Evolutionary conservation across 495 filamentous ascomycete genomes (phyloP), one percentile per base, ranked within the genome.

Genomic region (Pseudevernia furfuracea): DNA sequence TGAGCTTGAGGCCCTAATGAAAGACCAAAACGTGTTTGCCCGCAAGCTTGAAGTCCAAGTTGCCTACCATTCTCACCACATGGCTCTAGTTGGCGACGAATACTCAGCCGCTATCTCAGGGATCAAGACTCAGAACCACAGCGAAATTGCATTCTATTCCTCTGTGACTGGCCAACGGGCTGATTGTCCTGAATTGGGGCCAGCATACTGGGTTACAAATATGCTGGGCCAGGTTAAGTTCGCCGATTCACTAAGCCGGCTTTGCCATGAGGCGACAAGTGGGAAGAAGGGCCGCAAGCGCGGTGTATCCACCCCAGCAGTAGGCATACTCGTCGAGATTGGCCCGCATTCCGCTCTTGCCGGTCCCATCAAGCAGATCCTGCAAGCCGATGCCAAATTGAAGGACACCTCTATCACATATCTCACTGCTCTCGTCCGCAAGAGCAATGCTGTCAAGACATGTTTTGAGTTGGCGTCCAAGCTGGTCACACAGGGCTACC

Each of bases 261-360:
- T 37, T 25, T 28, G 32, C 30, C 17, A 10, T 4, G 25, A 32
- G 17, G 11, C 34, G 49, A 10, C 36, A 41, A 15, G 7, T 55
- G 44, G 7, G 21, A 61, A 12, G 57, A 7, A 17, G 49, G 46
- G 5, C 10, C 28, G 38, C 19, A 57, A 44, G 59, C 49, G 8
- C n/a, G 37, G 65, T 48, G 41, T 63, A 10, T 38, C 46, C 0
- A 43, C 65, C 1, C 56, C 76, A 12, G 43, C 48, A 25, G 6
- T 70, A 53, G 49, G 69, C 63, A 67, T 74, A 0, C 66, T 88
- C 8, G 58, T 89, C 23, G 87, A 89, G 67, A 74, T 89, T 30
- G 87, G 88, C 0, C 85, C 88, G 17, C 86, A 89, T 63, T 73
- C 78, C 6, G 82, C 85, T 0, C 74, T 91, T 1, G 75, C 81